Evolutionary conservation across 768 basidiomycete species (phyloP), one percentile per base, ranked within the genome.

Genomic region (Amanita exitialis): DNA sequence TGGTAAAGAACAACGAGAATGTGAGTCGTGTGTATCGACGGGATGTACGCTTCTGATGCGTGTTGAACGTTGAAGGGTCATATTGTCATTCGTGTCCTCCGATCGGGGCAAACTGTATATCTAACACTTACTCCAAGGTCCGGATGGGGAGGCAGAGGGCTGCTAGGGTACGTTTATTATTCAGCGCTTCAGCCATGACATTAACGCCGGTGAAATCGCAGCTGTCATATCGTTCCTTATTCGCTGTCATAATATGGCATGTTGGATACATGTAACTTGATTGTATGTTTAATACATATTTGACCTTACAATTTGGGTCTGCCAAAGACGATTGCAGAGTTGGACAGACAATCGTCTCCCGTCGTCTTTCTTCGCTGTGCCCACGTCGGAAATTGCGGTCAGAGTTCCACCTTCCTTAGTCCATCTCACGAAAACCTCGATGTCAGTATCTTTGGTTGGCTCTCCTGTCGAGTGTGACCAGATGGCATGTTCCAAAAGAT

Each of bases 141-240:
- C 51, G 83, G 83, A 6, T 96, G 92, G 92, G 90, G 90, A 54
- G 92, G 92, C 8, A 72, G 89, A 53, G 92, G 92, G 7, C 71
- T 85, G 63, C 69, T 96, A 38, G 92, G 92, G 85, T 90, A 55
- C 58, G 80, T 64, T 15, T 41, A 18, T 39, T n/a, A 2, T 25
- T 25, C 1, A n/a, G 12, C n/a, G n/a, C n/a, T 42, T n/a, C 15
- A 44, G 23, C 16, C 35, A 36, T 20, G 2, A 7, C 37, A 18
- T 28, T 13, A 27, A 37, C 15, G 25, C 18, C n/a, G 7, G 18
- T 41, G 7, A 4, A 27, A 36, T 16, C 51, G 15, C 51, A 83
- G 82, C 35, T 84, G 82, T 57, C 81, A 82, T 59, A 79, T 84
- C 38, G 70, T 82, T 18, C 80, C 80, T 5, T 76, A 73, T 58